Base-by-base conservation (phyloP, 768 basidiomycete genomes). In the Leccinum arenicola region DNA sequence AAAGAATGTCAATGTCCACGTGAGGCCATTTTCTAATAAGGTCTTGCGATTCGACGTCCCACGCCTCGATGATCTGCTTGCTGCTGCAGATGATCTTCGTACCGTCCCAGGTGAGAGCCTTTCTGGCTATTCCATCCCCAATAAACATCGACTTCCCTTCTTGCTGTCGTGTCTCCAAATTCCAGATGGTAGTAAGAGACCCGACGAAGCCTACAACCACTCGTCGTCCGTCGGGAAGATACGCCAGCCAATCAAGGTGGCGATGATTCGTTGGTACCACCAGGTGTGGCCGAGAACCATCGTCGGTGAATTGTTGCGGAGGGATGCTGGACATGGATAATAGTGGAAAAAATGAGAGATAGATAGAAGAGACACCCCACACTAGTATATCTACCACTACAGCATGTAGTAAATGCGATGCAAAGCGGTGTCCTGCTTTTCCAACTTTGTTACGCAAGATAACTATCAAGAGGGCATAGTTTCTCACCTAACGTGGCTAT, bases 211-310 rank as follows among this genome's bases (percentile, higher is more conserved):
- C 50, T 55, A 9, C 43, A 21, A 55, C 62, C 14, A 61, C 45
- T 1, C 45, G 62, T 31, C 14, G 47, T 27, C 62, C 59, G 3
- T 53, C 62, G 15, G 54, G 62, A 27, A 64, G 40, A 38, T 35
- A 61, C n/a, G 21, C 21, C 3, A 64, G 4, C 6, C 6, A 43
- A 8, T n/a, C 4, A 43, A 43, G 40, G 9, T 4, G 4, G 10
- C 3, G 1, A 36, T 1, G n/a, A 21, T 45, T 1, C 43, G 38
- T 40, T 40, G 38, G 17, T n/a, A 40, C 7, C 38, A 40, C 38
- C 38, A 40, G 38, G 38, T 40, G 17, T 40, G 38, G 31, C 31
- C 31, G 38, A 40, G 38, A 17, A 9, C 3, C 3, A 40, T 40
- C 38, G 3, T n/a, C 38, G 38, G 4, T 40, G 17, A 3, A n/a